Evolutionary conservation across 2,329 filamentous ascomycete species (phyloP), one percentile per base, ranked within the genome.

Genomic region (Pezicula carpinea): DNA sequence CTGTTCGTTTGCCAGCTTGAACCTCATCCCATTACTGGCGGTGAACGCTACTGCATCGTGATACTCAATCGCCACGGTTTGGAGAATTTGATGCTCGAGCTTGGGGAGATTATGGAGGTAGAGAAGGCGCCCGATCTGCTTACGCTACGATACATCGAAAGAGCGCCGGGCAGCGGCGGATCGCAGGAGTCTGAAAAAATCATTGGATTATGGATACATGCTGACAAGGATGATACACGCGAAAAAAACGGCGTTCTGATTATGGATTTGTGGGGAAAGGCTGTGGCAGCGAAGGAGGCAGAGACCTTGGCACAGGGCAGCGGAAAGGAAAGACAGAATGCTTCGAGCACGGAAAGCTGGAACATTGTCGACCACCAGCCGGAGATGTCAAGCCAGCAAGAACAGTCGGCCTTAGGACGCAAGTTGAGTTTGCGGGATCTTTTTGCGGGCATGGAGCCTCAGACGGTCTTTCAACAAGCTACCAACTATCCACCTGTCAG

Each of bases 1-100:
- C 73, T 97, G 54, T 99, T 97, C 65, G 80, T 97, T 44, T 95
- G 88, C 72, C 77, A 86, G 53, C 75, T 80, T 61, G 65, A 68
- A 34, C 52, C 57, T 17, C 61, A 50, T 54, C 61, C 46, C 55
- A 74, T 68, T 52, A 69, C 40, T 32, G 58, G 29, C 49, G 67
- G 52, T 71, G 58, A 57, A 64, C 50, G 57, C 32, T 57, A 72
- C 18, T 81, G 81, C 68, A 77, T 88, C 14, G 86, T 90, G 58
- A 74, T 92, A 6, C 73, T 92, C 52, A 91, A 89, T 66, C 76
- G 87, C 38, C 77, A 82, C 34, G 81, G 82, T 0, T 69, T 89
- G 43, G 77, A 85, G 43, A 91, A 92, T 59, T 75, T 90, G 45
- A 73, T 83, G 34, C 70, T 88, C 11, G 79, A 83, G 50, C 69